These are phyloP conservation scores for Podosphaera fusca DNA, from an alignment of 2,329 filamentous ascomycete genomes.

Conservation along the genomic window DNA sequence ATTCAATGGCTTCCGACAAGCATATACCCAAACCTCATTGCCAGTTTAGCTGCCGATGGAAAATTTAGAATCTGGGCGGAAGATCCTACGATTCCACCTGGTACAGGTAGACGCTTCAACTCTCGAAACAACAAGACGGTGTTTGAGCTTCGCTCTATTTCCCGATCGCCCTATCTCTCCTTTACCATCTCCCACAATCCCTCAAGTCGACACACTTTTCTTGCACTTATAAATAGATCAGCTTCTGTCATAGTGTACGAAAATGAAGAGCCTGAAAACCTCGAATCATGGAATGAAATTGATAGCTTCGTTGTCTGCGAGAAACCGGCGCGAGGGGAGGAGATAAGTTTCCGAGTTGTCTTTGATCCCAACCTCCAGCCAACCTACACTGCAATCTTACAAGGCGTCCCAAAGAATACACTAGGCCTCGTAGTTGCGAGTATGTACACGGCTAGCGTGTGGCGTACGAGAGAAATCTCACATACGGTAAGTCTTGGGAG, in stretches of 20 bases:
- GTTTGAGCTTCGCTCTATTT: constrained; percentile 11
- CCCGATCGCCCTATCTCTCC: constrained; percentile 35
- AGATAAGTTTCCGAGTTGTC: constrained; percentile 63
- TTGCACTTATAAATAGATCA: constrained; percentile 66
- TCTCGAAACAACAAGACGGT: constrained; percentile 41
- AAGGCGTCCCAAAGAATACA: constrained; percentile 60
- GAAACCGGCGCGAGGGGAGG: constrained; percentile 54
- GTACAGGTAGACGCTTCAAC: constrained; percentile 59
- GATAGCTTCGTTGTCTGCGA: constrained; percentile 56
- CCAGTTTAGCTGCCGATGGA: constrained; percentile 73
- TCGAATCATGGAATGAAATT: constrained; percentile 51
- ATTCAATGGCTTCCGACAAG: constrained; percentile 86
- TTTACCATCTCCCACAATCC: constrained; percentile 70
- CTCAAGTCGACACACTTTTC: constrained; percentile 56
- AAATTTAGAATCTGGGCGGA: constrained; percentile 85
- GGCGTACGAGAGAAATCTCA: constrained; percentile 42
- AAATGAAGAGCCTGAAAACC: constrained; percentile 61
- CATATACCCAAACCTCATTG: constrained; percentile 65
- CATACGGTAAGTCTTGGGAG: constrained; percentile 26
- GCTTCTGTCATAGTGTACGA: constrained; percentile 63
- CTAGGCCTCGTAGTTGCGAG: constrained; percentile 66
- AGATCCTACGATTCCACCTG: constrained; percentile 54
- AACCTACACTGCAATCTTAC: constrained; percentile 52
- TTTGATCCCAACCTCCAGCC: constrained; percentile 78
- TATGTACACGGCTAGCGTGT: constrained; percentile 65